phyloP scores from a whole-genome alignment of 2,329 filamentous ascomycete species.

The Metarhizium brunneum region DNA sequence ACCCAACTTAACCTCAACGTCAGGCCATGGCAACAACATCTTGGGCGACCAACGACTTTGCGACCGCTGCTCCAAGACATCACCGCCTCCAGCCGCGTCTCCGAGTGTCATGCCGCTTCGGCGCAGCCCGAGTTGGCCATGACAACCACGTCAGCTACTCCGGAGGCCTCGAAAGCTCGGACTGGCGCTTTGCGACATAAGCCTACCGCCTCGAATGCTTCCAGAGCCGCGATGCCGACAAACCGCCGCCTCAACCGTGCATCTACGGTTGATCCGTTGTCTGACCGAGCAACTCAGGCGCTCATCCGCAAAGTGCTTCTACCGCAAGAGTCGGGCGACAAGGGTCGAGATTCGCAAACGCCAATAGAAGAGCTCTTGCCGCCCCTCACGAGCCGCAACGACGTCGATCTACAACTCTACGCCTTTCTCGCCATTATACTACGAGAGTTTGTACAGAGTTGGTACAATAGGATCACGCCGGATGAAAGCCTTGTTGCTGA shows the following conservation, averaged over 20 bases:
- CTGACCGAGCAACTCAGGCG: slow-evolving; percentile 68
- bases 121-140: slow-evolving; percentile 14
- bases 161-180: not conserved
- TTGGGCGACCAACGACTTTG: not conserved
- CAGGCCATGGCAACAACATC: slow-evolving; percentile 1
- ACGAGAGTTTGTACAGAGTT: slow-evolving; percentile 81
- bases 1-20: slow-evolving; percentile 12
- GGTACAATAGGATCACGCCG: slow-evolving; percentile 88
- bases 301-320: slow-evolving; percentile 81
- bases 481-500: slow-evolving; percentile 84
- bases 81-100: not conserved
- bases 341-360: slow-evolving; percentile 35
- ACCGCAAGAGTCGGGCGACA: slow-evolving; percentile 54
- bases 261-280: slow-evolving; percentile 42
- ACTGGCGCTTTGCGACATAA: slow-evolving; percentile 7
- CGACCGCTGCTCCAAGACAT: no score
- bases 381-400: slow-evolving; percentile 87
- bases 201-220: not conserved
- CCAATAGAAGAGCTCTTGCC: slow-evolving; percentile 78
- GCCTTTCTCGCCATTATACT: slow-evolving; percentile 84
- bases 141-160: slow-evolving; percentile 8
- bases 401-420: slow-evolving; percentile 88
- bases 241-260: slow-evolving; percentile 24
- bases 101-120: not conserved
- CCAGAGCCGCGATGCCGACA: slow-evolving; percentile 15